Conservation (phyloP, 164 flowering plant species). For the Magnolia sinica region DNA sequence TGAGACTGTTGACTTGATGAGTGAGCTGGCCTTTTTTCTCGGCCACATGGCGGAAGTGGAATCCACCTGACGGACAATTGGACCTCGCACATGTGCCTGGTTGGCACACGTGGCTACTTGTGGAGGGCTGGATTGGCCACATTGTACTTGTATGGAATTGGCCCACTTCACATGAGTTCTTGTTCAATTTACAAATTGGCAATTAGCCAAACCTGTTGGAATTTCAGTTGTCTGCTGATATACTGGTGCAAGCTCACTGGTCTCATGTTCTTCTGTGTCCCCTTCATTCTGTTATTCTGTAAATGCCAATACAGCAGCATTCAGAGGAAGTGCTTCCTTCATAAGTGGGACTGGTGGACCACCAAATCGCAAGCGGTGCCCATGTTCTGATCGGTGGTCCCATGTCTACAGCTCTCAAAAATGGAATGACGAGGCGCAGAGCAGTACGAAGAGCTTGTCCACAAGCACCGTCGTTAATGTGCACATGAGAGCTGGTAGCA, state of each 20-base stretch:
- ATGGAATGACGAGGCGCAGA: conserved; percentile 15
- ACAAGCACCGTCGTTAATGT: conserved; percentile 48
- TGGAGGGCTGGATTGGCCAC: no score
- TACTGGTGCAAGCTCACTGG: conserved; percentile 64
- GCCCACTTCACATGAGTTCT: not conserved
- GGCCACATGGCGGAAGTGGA: no score
- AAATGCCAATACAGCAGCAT: conserved; percentile 51
- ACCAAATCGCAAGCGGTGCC: conserved; percentile 26
- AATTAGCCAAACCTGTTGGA: conserved; percentile 3
- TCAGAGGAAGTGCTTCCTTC: conserved; percentile 30
- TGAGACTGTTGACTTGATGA: no score
- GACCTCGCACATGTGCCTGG: no score
- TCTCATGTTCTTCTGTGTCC: conserved; percentile 54
- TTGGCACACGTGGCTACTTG: no score
- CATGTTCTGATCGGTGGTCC: conserved; percentile 19
- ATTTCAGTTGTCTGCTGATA: conserved; percentile 58
- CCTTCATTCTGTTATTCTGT: conserved; percentile 45
- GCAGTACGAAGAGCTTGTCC: conserved; percentile 20
- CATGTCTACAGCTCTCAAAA: conserved; percentile 9
- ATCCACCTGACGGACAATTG: no score
- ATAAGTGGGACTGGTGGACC: conserved; percentile 54
- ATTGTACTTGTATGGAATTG: no score
- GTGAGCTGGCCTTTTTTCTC: no score
- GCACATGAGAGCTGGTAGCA: conserved; percentile 53
- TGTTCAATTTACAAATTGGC: not conserved